Evolutionary conservation across 768 basidiomycete species (phyloP).

Genomic region (Agrocybe pediades): DNA sequence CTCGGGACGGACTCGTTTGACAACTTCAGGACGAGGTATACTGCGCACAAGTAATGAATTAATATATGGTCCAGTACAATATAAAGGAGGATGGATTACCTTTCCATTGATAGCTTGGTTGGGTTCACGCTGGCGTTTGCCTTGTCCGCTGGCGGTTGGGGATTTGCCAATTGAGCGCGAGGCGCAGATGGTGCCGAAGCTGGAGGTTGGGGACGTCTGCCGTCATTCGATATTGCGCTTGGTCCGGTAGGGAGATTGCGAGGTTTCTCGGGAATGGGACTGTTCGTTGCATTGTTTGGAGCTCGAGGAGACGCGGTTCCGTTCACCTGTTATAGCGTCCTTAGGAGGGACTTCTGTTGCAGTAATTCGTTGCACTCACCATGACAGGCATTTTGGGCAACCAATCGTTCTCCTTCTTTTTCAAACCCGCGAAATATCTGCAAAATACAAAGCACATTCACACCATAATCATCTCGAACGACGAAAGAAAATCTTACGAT

Average conservation of each 20-base stretch:
- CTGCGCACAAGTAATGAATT: conserved; percentile 33
- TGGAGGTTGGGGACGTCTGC: conserved; percentile 36
- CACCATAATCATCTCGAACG: background rate
- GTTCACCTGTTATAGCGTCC: conserved; percentile 21
- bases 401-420: conserved; percentile 71
- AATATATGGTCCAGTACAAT: background rate
- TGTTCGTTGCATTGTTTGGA: conserved; percentile 23
- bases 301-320: conserved; percentile 34
- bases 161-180: conserved; percentile 51
- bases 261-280: conserved; percentile 33
- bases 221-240: conserved; percentile 33
- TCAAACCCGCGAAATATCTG: conserved; percentile 75
- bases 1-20: conserved; percentile 58
- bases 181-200: conserved; percentile 56
- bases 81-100: conserved; percentile 38
- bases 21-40: conserved; percentile 79
- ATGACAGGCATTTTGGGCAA: conserved; percentile 31
- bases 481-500: conserved; percentile 51
- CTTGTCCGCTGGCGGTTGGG: conserved; percentile 21
- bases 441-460: background rate
- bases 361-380: conserved; percentile 4
- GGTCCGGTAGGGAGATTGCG: conserved; percentile 44
- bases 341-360: background rate
- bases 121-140: conserved; percentile 35
- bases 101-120: conserved; percentile 69